phyloP scores from a whole-genome alignment of 805 yeast species.

The Myxozyma neotropica region DNA sequence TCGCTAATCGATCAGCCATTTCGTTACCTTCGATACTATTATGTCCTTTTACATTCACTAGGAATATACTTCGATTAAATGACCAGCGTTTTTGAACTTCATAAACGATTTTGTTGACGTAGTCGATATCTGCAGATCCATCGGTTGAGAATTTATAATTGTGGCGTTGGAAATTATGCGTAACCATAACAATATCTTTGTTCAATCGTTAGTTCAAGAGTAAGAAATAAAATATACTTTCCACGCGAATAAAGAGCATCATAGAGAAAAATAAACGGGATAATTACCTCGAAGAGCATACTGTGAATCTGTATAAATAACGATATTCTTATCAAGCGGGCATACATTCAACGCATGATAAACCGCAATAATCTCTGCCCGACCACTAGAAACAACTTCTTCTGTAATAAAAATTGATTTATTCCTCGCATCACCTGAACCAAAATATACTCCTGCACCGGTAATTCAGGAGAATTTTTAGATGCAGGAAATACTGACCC shows the following conservation, averaged over 20 bases:
- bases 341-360: background rate
- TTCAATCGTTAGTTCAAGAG: no score
- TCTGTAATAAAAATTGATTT: background rate
- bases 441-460: background rate
- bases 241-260: no score
- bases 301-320: background rate
- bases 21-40: background rate
- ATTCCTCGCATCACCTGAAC: background rate
- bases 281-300: background rate
- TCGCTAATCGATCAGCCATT: background rate
- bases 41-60: background rate
- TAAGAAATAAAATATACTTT: no score
- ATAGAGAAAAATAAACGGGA: background rate
- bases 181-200: background rate
- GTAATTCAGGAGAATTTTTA: background rate
- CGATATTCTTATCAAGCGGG: background rate
- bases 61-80: background rate
- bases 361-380: background rate
- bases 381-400: background rate
- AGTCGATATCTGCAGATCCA: background rate
- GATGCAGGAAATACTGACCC: background rate
- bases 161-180: background rate
- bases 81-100: background rate
- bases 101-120: background rate
- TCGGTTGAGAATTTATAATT: background rate